Conservation (phyloP, 2,329 filamentous ascomycete genomes). For the Aureobasidium sp. region DNA sequence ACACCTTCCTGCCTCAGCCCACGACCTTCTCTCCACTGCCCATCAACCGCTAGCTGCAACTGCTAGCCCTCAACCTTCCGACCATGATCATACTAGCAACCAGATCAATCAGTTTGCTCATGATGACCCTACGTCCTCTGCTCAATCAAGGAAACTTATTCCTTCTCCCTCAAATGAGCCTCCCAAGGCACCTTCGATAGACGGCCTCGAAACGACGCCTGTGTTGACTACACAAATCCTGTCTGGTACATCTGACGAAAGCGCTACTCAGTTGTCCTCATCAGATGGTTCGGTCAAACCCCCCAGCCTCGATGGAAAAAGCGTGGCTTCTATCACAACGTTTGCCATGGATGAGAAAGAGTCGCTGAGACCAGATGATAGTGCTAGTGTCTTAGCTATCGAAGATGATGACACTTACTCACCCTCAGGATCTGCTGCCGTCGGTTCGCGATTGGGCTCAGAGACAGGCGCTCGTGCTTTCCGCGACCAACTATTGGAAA, state of each 20-base stretch:
- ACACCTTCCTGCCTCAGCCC: slow-evolving; percentile 20
- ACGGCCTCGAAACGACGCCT: slow-evolving; percentile 6
- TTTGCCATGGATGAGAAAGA: slow-evolving; percentile 98
- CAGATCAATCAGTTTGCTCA: neutral
- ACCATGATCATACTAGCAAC: neutral
- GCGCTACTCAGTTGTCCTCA: slow-evolving; percentile 38
- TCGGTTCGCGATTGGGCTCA: slow-evolving; percentile 73
- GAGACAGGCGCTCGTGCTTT: slow-evolving; percentile 59
- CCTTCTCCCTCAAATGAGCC: neutral
- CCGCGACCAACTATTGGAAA: slow-evolving; percentile 48
- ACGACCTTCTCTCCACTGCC: slow-evolving; percentile 15
- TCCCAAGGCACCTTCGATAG: neutral
- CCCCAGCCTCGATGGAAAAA: slow-evolving; percentile 86
- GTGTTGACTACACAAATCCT: neutral
- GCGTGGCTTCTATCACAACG: slow-evolving; percentile 85
- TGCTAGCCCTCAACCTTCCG: slow-evolving; percentile 23
- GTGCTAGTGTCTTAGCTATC: slow-evolving; percentile 81
- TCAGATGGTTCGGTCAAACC: slow-evolving; percentile 67
- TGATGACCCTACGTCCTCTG: neutral
- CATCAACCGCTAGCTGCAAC: slow-evolving; percentile 32
- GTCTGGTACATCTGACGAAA: slow-evolving; percentile 30
- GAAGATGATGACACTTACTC: slow-evolving; percentile 87
- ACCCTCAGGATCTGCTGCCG: slow-evolving; percentile 63
- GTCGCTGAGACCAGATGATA: slow-evolving; percentile 87
- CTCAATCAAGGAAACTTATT: neutral